Evolutionary conservation across 805 yeast species (phyloP).

Genomic region (Ogataea degrootiae): DNA sequence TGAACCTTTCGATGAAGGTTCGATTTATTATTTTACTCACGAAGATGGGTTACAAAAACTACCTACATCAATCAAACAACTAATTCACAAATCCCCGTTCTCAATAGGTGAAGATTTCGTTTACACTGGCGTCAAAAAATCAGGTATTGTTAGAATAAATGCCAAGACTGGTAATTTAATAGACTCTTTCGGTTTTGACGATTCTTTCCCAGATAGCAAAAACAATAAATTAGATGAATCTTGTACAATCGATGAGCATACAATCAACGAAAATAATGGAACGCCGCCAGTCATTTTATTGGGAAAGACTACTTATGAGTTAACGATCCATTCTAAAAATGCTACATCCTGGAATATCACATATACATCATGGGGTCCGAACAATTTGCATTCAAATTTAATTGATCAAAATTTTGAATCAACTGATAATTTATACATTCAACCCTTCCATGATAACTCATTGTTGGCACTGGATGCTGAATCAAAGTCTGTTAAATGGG

Average conservation of each 20-base stretch:
- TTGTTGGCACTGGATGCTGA: conserved; percentile 68
- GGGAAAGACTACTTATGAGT: conserved; percentile 69
- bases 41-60: conserved; percentile 72
- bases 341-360: conserved; percentile 80
- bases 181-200: conserved; percentile 49
- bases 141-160: conserved; percentile 73
- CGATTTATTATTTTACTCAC: conserved; percentile 73
- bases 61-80: conserved; percentile 73
- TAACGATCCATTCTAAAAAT: conserved; percentile 70
- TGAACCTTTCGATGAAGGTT: conserved; percentile 85
- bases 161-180: conserved; percentile 69
- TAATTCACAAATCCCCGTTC: conserved; percentile 83
- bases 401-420: conserved; percentile 49
- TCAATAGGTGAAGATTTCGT: conserved; percentile 76
- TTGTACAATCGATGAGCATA: conserved; percentile 13
- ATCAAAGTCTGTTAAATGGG: conserved; percentile 76
- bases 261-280: conserved; percentile 3
- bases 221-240: background rate
- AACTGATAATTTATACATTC: conserved; percentile 68
- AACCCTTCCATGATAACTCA: conserved; percentile 80
- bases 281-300: conserved; percentile 42
- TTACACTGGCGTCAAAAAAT: conserved; percentile 78
- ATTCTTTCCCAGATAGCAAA: background rate
- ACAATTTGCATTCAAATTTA: conserved; percentile 62
- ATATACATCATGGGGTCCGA: conserved; percentile 88